These are phyloP conservation scores for Didymosphaeria variabile DNA, from an alignment of 2,329 filamentous ascomycete genomes.

Conservation along the genomic window DNA sequence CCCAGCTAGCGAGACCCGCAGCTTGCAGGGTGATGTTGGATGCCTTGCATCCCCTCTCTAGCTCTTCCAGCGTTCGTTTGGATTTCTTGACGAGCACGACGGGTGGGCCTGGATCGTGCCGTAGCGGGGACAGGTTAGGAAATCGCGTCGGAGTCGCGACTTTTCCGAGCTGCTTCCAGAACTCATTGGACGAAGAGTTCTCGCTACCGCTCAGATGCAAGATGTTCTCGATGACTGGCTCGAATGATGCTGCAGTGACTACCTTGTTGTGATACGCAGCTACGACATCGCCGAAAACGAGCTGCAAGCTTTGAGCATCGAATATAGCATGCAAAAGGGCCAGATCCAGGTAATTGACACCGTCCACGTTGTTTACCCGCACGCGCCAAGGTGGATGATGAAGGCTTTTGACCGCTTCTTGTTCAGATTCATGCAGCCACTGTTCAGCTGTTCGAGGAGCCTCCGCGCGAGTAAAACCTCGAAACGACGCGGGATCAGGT, in stretches of 20 bases:
- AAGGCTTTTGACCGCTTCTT: conserved; percentile 55
- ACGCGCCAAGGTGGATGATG: conserved; percentile 71
- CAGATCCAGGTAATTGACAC: conserved; percentile 52
- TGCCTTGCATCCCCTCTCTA: conserved; percentile 66
- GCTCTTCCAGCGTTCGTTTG: conserved; percentile 49
- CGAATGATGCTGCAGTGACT: conserved; percentile 46
- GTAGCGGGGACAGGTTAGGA: conserved; percentile 75
- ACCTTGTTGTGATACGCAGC: conserved; percentile 46
- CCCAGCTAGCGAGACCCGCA: conserved; percentile 80
- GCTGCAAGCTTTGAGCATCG: conserved; percentile 77
- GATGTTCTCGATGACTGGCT: conserved; percentile 56
- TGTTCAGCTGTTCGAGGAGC: conserved; percentile 18
- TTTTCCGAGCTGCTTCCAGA: conserved; percentile 70
- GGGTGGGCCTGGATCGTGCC: conserved; percentile 46
- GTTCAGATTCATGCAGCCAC: conserved; percentile 35
- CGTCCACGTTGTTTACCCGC: conserved; percentile 53
- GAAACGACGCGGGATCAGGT: conserved; percentile 43
- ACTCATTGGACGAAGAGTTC: conserved; percentile 52
- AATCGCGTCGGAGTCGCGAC: conserved; percentile 73
- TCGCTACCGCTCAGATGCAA: conserved; percentile 49
- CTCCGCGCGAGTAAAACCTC: conserved; percentile 33
- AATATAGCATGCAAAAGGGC: conserved; percentile 84
- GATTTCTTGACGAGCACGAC: conserved; percentile 51
- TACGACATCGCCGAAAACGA: conserved; percentile 69
- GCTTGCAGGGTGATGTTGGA: conserved; percentile 78